phyloP scores from a whole-genome alignment of 1,284 basidiomycete species.

The Ustilago nuda region DNA sequence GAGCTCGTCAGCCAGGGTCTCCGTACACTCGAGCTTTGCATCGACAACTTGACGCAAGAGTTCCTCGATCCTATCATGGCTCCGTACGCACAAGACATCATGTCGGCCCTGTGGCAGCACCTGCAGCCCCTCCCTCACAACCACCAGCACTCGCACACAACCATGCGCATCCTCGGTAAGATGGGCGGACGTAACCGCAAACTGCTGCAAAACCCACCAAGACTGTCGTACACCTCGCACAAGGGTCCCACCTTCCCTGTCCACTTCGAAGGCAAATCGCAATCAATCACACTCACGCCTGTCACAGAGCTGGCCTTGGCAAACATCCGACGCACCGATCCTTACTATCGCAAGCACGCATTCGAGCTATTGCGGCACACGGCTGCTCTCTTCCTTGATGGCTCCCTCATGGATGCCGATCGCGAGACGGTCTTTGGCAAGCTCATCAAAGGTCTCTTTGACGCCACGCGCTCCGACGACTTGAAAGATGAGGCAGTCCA shows the following conservation, averaged over 20 bases:
- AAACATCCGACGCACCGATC: constrained; percentile 76
- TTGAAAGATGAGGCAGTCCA: constrained; percentile 78
- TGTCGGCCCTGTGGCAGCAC: constrained; percentile 78
- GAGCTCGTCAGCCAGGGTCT: constrained; percentile 96
- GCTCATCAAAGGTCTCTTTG: constrained; percentile 79
- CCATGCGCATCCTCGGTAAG: constrained; percentile 96
- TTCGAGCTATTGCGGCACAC: constrained; percentile 83
- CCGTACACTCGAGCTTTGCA: constrained; percentile 97
- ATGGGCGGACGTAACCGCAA: constrained; percentile 93
- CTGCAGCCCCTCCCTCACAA: constrained; percentile 90
- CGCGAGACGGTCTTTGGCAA: constrained; percentile 79
- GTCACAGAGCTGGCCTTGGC: constrained; percentile 79
- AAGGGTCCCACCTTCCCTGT: constrained; percentile 48
- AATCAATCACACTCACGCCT: constrained; percentile 79
- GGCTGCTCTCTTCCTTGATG: constrained; percentile 79
- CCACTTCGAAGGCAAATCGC: constrained; percentile 63
- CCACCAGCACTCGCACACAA: constrained; percentile 92
- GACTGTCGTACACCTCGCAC: constrained; percentile 75
- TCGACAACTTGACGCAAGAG: constrained; percentile 98
- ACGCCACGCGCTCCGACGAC: constrained; percentile 80
- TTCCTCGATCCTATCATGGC: constrained; percentile 97
- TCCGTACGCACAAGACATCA: constrained; percentile 81
- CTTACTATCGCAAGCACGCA: constrained; percentile 79
- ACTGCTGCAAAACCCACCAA: constrained; percentile 80
- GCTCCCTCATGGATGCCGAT: constrained; percentile 74